Base-by-base conservation (phyloP, 169 alveolate species). In the Eimeria necatrix region DNA sequence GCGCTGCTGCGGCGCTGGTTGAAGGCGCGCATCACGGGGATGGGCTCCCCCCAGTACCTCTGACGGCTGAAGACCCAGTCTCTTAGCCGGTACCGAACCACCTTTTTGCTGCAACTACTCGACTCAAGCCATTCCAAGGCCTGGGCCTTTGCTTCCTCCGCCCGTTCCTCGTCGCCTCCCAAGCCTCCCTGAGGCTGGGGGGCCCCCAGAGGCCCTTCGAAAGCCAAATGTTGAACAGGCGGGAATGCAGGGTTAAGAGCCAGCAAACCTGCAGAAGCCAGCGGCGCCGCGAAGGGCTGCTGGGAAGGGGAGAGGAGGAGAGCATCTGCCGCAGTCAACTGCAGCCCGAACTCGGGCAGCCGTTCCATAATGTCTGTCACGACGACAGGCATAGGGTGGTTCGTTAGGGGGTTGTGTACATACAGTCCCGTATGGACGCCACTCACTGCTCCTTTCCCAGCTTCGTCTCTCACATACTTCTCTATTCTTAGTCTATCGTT, bases 1-100 rank as follows among this genome's bases (percentile, higher is more conserved):
- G 64, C n/a, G 96, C 96, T 22, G 96, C 93, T 49, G 7, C 85
- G 3, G 74, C 56, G n/a, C 71, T 60, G 4, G 97, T 85, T 41
- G 59, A 41, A 32, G 22, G 22, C 48, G 14, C 94, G 87, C 59
- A 90, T 18, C 46, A 98, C 95, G 20, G 99, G 99, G 74, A 98
- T 97, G 26, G 99, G 99, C 41, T 98, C 99, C 3, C 99, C 99
- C 99, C 99, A 98, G 85, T 96, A 97, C 76, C 99, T 85, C 94
- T 98, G 98, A 64, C 99, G 95, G 49, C 99, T 97, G 83, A 98
- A 98, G 0, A 98, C 94, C 99, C 99, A 98, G 93, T 98, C 99
- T 81, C 95, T 94, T 87, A 98, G 49, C 78, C 95, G 96, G 74
- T 96, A 97, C 32, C 94, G 41, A 32, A 70, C 56, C 56, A 46